These are phyloP conservation scores for Diaporthe citri DNA, from an alignment of 2,329 filamentous ascomycete genomes.

Conservation along the genomic window DNA sequence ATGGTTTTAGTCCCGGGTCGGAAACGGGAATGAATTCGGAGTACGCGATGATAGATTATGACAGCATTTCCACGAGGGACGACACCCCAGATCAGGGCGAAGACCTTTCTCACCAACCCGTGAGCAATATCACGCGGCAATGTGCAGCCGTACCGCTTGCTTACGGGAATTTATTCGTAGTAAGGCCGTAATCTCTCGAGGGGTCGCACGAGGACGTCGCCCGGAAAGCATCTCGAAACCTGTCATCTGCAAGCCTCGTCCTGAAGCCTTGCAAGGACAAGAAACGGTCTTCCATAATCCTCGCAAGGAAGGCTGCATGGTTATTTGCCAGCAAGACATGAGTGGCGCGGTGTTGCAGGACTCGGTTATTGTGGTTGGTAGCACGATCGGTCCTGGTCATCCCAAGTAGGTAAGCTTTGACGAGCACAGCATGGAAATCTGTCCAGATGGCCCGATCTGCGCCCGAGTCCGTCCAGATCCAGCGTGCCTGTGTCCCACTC, in stretches of 20 bases:
- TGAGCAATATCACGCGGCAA: constrained; percentile 23
- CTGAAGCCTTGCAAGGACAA: constrained; percentile 2
- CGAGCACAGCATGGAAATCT: constrained; percentile 49
- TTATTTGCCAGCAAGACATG: constrained; percentile 37
- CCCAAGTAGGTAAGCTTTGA: constrained; percentile 56
- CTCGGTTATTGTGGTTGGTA: constrained; percentile 40
- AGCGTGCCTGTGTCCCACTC: constrained; percentile 39
- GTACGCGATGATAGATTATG: too few species aligned
- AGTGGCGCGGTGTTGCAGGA: constrained; percentile 37
- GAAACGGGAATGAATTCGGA: not conserved
- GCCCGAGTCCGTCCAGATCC: constrained; percentile 26
- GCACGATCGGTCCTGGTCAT: constrained; percentile 47
- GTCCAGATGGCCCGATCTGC: constrained; percentile 25
- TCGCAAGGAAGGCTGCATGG: constrained; percentile 38
- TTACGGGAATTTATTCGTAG: constrained; percentile 13
- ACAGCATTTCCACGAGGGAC: not conserved
- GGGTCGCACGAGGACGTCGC: constrained; percentile 17
- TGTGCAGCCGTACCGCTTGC: constrained; percentile 12
- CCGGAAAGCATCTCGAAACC: constrained; percentile 39
- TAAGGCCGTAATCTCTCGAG: constrained; percentile 45
- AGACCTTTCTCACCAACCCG: constrained; percentile 23
- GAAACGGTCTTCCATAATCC: constrained; percentile 25
- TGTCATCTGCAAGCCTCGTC: constrained; percentile 45
- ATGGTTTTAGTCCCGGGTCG: not conserved
- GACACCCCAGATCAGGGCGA: not conserved